These are phyloP conservation scores for Epichloe coenophiala DNA, from an alignment of 2,329 filamentous ascomycete species.

Conservation along the genomic window DNA sequence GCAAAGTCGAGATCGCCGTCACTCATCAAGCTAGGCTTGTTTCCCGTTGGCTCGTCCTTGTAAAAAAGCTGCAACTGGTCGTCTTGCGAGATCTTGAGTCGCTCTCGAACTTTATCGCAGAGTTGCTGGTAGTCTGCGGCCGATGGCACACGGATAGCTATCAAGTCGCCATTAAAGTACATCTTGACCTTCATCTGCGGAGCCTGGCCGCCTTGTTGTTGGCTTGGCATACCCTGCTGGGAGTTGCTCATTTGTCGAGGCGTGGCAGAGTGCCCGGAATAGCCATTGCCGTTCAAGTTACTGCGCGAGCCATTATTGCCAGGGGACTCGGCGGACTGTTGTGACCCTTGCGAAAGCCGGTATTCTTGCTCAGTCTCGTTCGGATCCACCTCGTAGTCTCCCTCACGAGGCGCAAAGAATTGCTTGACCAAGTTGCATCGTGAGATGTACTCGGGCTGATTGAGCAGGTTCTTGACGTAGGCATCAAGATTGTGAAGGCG, in stretches of 20 bases:
- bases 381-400: slow-evolving; percentile 85
- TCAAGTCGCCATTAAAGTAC: slow-evolving; percentile 82
- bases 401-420: slow-evolving; percentile 80
- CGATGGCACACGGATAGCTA: slow-evolving; percentile 75
- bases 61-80: slow-evolving; percentile 73
- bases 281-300: slow-evolving; percentile 44
- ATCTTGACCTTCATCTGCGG: slow-evolving; percentile 83
- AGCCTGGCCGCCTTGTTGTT: slow-evolving; percentile 19
- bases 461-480: slow-evolving; percentile 84
- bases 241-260: slow-evolving; percentile 31
- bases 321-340: slow-evolving; percentile 52
- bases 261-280: slow-evolving; percentile 39
- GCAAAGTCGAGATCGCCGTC: slow-evolving; percentile 73
- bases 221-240: slow-evolving; percentile 16
- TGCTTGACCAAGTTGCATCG: slow-evolving; percentile 73
- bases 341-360: slow-evolving; percentile 57
- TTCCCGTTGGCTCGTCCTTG: slow-evolving; percentile 67
- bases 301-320: slow-evolving; percentile 46
- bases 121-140: slow-evolving; percentile 69
- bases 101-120: slow-evolving; percentile 70
- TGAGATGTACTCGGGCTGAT: slow-evolving; percentile 72
- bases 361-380: slow-evolving; percentile 63
- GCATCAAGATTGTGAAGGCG: slow-evolving; percentile 85
- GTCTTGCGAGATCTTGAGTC: slow-evolving; percentile 57
- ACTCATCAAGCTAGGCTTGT: slow-evolving; percentile 61